These are phyloP conservation scores for Myxozyma sirexii DNA, from an alignment of 805 yeast species.

Conservation along the genomic window DNA sequence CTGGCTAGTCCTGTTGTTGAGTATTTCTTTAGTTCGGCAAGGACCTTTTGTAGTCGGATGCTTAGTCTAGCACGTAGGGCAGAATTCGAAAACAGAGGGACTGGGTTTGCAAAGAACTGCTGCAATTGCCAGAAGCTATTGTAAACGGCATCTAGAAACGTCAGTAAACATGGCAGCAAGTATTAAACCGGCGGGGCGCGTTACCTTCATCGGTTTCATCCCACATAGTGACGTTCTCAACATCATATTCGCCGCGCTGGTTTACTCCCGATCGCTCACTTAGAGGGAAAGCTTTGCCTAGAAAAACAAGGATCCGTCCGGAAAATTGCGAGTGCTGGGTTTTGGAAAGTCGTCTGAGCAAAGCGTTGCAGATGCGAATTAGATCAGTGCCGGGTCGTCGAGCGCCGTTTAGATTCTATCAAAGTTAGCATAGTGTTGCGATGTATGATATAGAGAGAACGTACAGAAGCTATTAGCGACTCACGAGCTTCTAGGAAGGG, in stretches of 20 bases:
- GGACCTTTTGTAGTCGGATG: slow-evolving; percentile 28
- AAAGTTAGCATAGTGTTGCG: too few relatives aligned
- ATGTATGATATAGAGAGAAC: too few relatives aligned
- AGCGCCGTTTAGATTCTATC: slow-evolving; percentile 38
- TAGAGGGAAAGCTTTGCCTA: slow-evolving; percentile 44
- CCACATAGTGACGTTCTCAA: slow-evolving; percentile 39
- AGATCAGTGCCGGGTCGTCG: slow-evolving; percentile 43
- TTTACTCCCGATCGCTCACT: slow-evolving; percentile 45
- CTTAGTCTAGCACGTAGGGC: slow-evolving; percentile 21
- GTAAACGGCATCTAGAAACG: slow-evolving; percentile 26
- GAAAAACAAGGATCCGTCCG: slow-evolving; percentile 42
- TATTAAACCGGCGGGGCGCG: too few relatives aligned
- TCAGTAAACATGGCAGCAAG: too few relatives aligned
- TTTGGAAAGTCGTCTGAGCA: slow-evolving; percentile 42
- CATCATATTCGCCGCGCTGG: slow-evolving; percentile 43
- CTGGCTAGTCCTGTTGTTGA: slow-evolving; percentile 11
- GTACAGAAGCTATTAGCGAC: slow-evolving; percentile 31
- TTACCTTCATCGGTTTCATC: slow-evolving; percentile 13
- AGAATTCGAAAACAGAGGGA: slow-evolving; percentile 13
- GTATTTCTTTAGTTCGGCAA: slow-evolving; percentile 30
- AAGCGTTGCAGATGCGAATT: slow-evolving; percentile 43
- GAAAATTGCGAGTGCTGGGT: slow-evolving; percentile 42
- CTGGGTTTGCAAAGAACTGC: slow-evolving; percentile 38
- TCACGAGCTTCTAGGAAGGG: slow-evolving; percentile 41
- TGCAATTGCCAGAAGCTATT: slow-evolving; percentile 42